Conservation (phyloP, 192 early-diverging fungal genomes). For the Pilaira anomala region DNA sequence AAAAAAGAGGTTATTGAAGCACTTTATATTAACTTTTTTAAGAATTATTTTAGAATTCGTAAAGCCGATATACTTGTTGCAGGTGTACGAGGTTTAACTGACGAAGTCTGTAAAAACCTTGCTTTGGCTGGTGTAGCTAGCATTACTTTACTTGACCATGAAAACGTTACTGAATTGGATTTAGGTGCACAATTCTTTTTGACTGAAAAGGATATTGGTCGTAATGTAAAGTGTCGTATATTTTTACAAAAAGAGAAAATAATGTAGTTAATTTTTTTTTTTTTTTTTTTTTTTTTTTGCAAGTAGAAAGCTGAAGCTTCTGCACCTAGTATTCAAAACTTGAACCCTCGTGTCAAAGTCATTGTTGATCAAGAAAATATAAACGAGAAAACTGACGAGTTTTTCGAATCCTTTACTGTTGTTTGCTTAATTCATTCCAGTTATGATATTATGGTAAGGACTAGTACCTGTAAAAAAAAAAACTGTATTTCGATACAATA, state of each 20-base stretch:
- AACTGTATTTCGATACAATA: neutral
- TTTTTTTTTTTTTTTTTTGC: constrained; percentile 4
- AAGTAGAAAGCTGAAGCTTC: constrained; percentile 64
- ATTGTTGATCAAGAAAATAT: constrained; percentile 47
- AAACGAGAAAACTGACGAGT: constrained; percentile 42
- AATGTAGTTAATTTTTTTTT: constrained; percentile 11
- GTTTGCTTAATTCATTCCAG: constrained; percentile 58
- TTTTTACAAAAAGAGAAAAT: too few relatives aligned
- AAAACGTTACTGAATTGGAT: constrained; percentile 55
- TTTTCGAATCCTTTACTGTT: constrained; percentile 64
- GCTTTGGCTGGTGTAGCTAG: constrained; percentile 83
- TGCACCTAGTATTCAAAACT: constrained; percentile 54
- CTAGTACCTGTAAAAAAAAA: neutral
- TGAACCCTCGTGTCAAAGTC: constrained; percentile 84
- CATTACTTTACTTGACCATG: constrained; percentile 67
- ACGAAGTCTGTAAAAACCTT: constrained; percentile 91
- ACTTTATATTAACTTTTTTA: neutral
- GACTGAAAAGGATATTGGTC: constrained; percentile 59
- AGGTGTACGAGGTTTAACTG: constrained; percentile 70
- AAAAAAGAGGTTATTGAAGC: neutral
- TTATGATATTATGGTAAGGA: constrained; percentile 41
- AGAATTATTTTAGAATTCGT: constrained; percentile 65
- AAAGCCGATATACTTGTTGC: constrained; percentile 71
- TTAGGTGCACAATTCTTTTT: constrained; percentile 78
- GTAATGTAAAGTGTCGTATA: constrained; percentile 52